Percentiles rank a stretch among this genome's conserved stretches.
phyloP scores from a whole-genome alignment of 495 filamentous ascomycete genomes.

The Tetracladium setigerum region DNA sequence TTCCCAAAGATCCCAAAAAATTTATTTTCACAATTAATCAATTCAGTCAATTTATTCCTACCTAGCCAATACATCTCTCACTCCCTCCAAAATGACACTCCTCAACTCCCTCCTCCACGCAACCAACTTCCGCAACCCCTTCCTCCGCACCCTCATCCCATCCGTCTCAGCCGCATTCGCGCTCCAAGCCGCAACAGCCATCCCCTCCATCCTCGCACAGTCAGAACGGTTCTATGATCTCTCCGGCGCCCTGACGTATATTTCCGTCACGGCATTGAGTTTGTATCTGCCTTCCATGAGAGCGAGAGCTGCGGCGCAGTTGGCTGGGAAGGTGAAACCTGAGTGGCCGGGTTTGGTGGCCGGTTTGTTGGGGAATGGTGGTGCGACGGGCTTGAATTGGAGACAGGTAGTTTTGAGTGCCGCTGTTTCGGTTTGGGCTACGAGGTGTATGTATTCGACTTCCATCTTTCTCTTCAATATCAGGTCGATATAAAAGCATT shows the following conservation, averaged over 20 bases:
- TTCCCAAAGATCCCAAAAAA: no score
- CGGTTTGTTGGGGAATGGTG: constrained; percentile 27
- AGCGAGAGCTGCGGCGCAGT: constrained; percentile 32
- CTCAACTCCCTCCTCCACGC: constrained; percentile 41
- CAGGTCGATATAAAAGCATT: not conserved
- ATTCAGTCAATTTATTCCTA: no score
- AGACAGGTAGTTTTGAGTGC: constrained; percentile 51
- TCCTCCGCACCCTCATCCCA: constrained; percentile 52
- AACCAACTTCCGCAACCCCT: constrained; percentile 49
- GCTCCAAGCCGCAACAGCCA: constrained; percentile 45
- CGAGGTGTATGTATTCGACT: constrained; percentile 35
- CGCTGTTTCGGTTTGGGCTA: constrained; percentile 50
- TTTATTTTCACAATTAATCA: no score
- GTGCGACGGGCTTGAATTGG: constrained; percentile 44
- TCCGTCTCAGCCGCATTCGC: constrained; percentile 47
- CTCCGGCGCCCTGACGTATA: constrained; percentile 53
- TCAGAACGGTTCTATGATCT: constrained; percentile 59
- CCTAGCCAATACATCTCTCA: no score
- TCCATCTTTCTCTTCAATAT: not conserved
- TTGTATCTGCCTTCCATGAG: constrained; percentile 54
- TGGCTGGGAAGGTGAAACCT: constrained; percentile 31
- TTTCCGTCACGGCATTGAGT: constrained; percentile 46
- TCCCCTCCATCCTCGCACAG: constrained; percentile 49
- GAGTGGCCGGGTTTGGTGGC: constrained; percentile 38
- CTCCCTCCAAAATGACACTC: constrained; percentile 39